Conservation (phyloP, 73 alveolate genomes). For the Symbiodinium natans region DNA sequence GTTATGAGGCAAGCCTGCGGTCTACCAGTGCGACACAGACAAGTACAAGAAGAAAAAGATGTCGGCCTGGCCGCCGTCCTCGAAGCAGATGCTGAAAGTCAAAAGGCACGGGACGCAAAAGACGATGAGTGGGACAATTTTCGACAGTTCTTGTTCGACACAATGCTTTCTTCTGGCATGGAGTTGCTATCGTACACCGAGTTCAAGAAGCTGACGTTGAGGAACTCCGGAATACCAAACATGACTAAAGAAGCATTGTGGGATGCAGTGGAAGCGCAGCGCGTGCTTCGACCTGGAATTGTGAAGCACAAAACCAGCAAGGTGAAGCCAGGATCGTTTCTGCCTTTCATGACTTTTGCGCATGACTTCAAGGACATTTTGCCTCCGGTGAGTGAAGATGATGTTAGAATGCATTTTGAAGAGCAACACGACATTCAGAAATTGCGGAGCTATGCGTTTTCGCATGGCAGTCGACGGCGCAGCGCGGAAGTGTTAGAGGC, state of each 20-base stretch:
- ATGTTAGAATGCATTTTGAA: not conserved
- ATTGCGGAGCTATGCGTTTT: not conserved
- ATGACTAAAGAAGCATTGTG: not conserved
- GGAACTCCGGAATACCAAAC: not conserved
- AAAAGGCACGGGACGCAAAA: not conserved
- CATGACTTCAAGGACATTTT: not conserved
- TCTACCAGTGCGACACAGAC: not conserved
- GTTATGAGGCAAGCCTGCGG: constrained; percentile 4
- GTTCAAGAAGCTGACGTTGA: not conserved
- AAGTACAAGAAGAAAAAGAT: not conserved
- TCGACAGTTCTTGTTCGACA: not conserved
- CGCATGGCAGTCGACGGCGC: not conserved
- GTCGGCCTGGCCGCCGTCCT: not conserved
- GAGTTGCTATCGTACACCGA: not conserved
- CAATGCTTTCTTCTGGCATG: not conserved
- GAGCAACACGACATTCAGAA: not conserved
- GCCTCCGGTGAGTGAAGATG: not conserved
- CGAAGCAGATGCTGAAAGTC: not conserved
- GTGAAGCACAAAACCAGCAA: not conserved
- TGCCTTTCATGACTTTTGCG: not conserved
- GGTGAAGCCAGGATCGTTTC: not conserved
- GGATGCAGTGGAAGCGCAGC: not conserved
- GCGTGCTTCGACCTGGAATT: not conserved
- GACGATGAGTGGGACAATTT: not conserved
- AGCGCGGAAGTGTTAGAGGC: not conserved